Evolutionary conservation across 192 early-diverging fungal genomes (phyloP).

Genomic region (Geranomyces variabilis): DNA sequence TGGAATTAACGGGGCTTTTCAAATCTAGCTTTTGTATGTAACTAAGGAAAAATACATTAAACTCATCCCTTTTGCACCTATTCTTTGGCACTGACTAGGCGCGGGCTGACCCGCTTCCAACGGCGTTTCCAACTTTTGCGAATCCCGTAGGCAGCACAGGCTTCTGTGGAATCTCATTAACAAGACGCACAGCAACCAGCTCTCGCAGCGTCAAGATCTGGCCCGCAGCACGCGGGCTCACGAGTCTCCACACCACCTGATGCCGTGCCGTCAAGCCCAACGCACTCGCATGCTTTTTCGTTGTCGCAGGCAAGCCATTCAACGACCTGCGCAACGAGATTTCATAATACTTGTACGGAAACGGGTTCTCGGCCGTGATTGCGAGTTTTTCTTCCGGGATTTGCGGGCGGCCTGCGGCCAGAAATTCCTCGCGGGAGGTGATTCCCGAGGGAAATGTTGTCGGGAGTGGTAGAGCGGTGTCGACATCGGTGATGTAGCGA

Average conservation of each 20-base stretch:
- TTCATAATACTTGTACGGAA: conserved; percentile 58
- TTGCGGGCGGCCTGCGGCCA: conserved; percentile 6
- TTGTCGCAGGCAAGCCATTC: conserved; percentile 57
- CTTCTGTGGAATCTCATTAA: conserved; percentile 48
- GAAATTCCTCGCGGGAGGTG: not conserved
- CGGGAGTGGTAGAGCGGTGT: conserved; percentile 49
- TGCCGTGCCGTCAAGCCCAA: conserved; percentile 60
- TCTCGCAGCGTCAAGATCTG: conserved; percentile 67
- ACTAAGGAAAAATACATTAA: no score
- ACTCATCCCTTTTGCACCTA: no score
- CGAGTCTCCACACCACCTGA: conserved; percentile 57
- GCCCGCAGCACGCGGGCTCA: conserved; percentile 59
- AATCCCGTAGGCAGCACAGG: conserved; percentile 13
- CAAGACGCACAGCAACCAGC: conserved; percentile 54
- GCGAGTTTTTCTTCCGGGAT: conserved; percentile 22
- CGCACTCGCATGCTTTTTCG: conserved; percentile 50
- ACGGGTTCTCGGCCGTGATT: conserved; percentile 15
- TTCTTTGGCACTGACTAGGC: no score
- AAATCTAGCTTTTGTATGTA: no score
- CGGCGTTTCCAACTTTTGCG: conserved; percentile 24
- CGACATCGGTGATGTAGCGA: conserved; percentile 36
- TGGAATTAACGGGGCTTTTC: no score
- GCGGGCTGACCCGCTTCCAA: no score
- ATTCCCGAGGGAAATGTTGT: conserved; percentile 39
- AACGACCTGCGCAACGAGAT: conserved; percentile 63